phyloP scores from a whole-genome alignment of 1,284 basidiomycete genomes.

The Athelia sp. region DNA sequence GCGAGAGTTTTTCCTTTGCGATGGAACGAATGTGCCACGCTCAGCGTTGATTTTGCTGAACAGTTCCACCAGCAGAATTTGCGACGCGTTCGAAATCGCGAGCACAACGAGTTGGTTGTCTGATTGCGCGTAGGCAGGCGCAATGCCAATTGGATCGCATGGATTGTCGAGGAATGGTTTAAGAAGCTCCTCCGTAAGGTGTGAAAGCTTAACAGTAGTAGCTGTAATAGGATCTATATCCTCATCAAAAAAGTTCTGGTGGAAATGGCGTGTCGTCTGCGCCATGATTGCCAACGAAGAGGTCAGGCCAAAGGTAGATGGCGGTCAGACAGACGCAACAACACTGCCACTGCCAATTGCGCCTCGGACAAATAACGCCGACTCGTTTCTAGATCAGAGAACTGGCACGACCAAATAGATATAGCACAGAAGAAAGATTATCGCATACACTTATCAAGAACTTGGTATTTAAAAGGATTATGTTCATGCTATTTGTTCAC shows the following conservation, averaged over 20 bases:
- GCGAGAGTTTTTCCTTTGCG: not conserved
- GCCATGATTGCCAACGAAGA: not conserved
- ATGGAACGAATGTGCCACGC: not conserved
- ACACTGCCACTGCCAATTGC: too few relatives aligned
- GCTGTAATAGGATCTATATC: not conserved
- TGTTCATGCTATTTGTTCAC: too few relatives aligned
- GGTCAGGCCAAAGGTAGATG: too few relatives aligned
- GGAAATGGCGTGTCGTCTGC: not conserved
- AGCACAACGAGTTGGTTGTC: not conserved
- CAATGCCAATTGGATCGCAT: not conserved
- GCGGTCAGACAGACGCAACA: too few relatives aligned
- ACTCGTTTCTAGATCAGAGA: not conserved
- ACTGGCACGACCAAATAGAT: not conserved
- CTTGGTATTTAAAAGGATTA: too few relatives aligned
- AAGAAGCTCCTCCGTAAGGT: not conserved
- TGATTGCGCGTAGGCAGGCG: not conserved
- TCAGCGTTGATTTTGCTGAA: not conserved
- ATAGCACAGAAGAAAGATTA: not conserved
- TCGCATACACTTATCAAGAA: not conserved
- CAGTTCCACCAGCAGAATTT: not conserved
- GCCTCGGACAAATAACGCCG: too few relatives aligned
- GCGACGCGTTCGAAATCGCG: not conserved
- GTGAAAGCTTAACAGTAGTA: not conserved
- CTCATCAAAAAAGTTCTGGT: conserved; percentile 1
- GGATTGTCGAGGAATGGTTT: not conserved